phyloP scores from a whole-genome alignment of 352 stramenopile species.

The Pythium aristosporum region DNA sequence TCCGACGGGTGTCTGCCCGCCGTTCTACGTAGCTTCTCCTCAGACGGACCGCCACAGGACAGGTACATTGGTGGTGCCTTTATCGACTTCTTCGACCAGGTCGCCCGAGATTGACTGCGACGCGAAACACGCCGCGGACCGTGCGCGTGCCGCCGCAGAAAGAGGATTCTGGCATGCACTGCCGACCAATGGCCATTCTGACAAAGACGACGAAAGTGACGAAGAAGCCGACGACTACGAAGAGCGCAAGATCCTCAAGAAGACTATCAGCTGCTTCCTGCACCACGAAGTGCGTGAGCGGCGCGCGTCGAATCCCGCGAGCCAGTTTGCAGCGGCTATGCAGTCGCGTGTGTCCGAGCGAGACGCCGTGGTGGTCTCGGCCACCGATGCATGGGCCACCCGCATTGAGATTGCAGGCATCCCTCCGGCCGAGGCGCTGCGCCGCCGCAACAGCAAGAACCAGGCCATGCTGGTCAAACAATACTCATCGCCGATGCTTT shows the following conservation, averaged over 20 bases:
- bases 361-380: slow-evolving; percentile 15
- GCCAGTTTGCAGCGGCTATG: slow-evolving; percentile 17
- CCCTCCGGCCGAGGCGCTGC: slow-evolving; percentile 21
- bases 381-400: slow-evolving; percentile 40
- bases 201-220: slow-evolving; percentile 32
- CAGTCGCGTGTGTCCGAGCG: slow-evolving; percentile 24
- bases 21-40: slow-evolving; percentile 5
- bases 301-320: slow-evolving; percentile 32
- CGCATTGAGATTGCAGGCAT: slow-evolving; percentile 67
- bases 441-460: slow-evolving; percentile 18
- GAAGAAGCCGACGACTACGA: slow-evolving; percentile 39
- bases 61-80: not conserved
- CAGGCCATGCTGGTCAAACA: slow-evolving; percentile 24
- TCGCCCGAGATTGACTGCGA: slow-evolving; percentile 4
- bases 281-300: slow-evolving; percentile 47
- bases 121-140: slow-evolving; percentile 14
- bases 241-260: slow-evolving; percentile 52
- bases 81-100: not conserved
- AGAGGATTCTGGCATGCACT: slow-evolving; percentile 15
- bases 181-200: slow-evolving; percentile 15
- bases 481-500: slow-evolving; percentile 5
- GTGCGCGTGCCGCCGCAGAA: slow-evolving; percentile 19
- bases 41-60: not conserved
- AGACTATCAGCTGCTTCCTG: slow-evolving; percentile 51
- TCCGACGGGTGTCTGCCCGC: slow-evolving; percentile 15